These are phyloP conservation scores for Panaeolus papilionaceus DNA, from an alignment of 768 basidiomycete genomes.

Conservation along the genomic window DNA sequence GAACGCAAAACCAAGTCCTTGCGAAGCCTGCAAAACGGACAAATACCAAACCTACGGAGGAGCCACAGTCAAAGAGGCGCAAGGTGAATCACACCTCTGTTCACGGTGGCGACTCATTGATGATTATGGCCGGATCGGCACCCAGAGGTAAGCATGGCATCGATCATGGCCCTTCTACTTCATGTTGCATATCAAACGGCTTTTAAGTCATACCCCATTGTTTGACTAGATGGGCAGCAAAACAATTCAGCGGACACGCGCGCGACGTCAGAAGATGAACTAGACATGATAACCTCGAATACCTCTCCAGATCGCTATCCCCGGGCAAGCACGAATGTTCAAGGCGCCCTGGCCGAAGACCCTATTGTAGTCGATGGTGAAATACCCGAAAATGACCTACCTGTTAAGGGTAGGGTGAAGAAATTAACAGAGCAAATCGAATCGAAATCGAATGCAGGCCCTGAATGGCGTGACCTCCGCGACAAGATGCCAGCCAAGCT, in stretches of 20 bases:
- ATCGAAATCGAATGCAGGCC: background rate
- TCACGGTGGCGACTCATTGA: background rate
- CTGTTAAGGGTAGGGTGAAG: background rate
- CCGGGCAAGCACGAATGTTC: background rate
- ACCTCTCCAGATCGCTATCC: background rate
- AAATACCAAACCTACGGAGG: background rate
- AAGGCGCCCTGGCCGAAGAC: constrained; percentile 1
- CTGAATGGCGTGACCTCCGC: no score
- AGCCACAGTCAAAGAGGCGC: constrained; percentile 11
- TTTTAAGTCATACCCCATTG: background rate
- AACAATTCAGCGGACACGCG: background rate
- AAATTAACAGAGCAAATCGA: background rate
- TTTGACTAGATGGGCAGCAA: background rate
- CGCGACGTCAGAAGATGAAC: background rate
- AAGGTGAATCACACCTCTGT: background rate
- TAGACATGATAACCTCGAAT: background rate
- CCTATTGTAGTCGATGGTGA: background rate
- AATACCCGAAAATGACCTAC: background rate
- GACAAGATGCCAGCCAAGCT: background rate
- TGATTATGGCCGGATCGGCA: background rate
- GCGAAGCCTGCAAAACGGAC: background rate
- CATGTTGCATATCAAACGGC: background rate
- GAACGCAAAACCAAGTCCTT: background rate
- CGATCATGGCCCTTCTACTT: background rate
- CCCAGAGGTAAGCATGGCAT: background rate